These are phyloP conservation scores for Ceratocystis albifundus DNA, from an alignment of 2,329 filamentous ascomycete species.

Conservation along the genomic window DNA sequence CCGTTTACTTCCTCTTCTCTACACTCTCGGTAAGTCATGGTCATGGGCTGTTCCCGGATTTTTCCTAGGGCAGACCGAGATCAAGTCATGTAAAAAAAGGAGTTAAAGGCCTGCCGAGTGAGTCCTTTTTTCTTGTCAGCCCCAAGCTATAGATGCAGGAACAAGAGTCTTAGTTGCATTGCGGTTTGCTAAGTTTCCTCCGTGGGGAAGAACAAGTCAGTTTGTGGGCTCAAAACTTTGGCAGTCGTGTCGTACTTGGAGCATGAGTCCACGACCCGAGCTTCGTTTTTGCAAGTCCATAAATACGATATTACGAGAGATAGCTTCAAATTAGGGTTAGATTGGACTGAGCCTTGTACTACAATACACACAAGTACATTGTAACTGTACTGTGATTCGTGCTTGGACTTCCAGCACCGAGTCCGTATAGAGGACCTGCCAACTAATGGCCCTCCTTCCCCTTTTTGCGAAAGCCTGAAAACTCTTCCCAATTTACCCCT, in stretches of 20 bases:
- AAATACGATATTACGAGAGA: neutral
- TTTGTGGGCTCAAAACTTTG: no score
- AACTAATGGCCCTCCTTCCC: neutral
- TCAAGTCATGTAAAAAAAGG: neutral
- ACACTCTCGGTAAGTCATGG: neutral
- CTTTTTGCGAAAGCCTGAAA: neutral
- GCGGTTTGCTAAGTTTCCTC: neutral
- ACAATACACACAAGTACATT: neutral
- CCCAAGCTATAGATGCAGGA: neutral
- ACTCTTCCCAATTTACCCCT: neutral
- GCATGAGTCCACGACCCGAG: no score
- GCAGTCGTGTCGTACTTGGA: no score
- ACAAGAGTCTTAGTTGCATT: neutral
- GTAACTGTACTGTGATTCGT: neutral
- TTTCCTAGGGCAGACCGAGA: neutral
- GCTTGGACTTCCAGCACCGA: no score
- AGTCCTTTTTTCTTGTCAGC: neutral
- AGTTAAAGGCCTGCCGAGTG: neutral
- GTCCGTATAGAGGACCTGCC: neutral
- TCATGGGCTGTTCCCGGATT: neutral
- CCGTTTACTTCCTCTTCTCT: neutral
- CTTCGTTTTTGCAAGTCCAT: neutral
- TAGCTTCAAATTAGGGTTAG: neutral
- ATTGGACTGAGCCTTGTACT: neutral
- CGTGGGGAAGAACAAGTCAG: neutral